Base-by-base conservation (phyloP, 78 protist genomes). In the Cavenderia fasciculata region DNA sequence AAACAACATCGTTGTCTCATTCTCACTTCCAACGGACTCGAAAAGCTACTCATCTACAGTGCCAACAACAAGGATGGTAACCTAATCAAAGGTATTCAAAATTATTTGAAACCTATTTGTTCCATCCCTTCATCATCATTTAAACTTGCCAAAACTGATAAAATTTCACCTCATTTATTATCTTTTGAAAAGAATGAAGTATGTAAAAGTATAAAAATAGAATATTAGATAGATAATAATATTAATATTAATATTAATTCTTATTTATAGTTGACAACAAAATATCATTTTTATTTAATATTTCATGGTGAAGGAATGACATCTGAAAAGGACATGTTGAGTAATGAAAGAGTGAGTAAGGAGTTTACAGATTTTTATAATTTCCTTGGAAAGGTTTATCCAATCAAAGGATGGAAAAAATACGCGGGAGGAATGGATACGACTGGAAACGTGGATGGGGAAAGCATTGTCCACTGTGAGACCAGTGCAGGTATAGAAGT, bases 341-440 rank as follows among this genome's bases (percentile, higher is more conserved):
- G n/a, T 2, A 82, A 82, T 68, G 51, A 68, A 31, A 59, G 56
- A 1, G 89, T 68, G 8, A 54, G 71, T 43, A 66, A 54, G 2
- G 89, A 82, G 21, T 82, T 82, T 68, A 40, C 34, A 6, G 89
- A 82, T 25, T 82, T 82, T 36, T 68, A 82, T 10, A 65, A 25
- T n/a, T 82, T 82, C 66, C n/a, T 82, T 6, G 89, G 89, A 23
- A 82, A 68, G 47, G 36, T n/a, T 8, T 23, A 68, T 1, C 69
- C 40, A n/a, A 36, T 49, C 3, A 82, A 82, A 34, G 46, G 41
- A 27, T 82, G 89, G 89, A 68, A 38, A 1, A 52, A 25, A 36
- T 82, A 68, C 40, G 34, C 59, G 14, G 89, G 89, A 68, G 77
- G 65, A 8, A 34, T 62, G 27, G 86, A 76, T 49, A 63, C 36